Percentiles rank a stretch among this genome's conserved stretches.
Evolutionary conservation across 2,329 filamentous ascomycete species (phyloP).

Genomic region (Aspergillus candidus): DNA sequence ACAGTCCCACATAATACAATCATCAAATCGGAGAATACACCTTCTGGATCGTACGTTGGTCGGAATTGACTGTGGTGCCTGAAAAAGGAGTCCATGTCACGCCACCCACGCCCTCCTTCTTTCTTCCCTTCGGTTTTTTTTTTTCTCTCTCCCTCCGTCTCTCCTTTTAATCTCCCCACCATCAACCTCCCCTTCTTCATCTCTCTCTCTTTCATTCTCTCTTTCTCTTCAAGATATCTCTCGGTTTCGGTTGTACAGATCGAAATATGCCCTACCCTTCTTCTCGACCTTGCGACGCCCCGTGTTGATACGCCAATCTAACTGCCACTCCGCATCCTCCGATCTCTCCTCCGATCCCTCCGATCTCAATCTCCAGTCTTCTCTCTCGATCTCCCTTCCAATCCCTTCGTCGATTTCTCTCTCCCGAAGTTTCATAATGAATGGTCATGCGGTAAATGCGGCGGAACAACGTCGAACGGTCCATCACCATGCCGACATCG

Average conservation of each 20-base stretch:
- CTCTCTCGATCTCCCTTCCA: constrained; percentile 11
- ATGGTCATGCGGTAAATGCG: constrained; percentile 19
- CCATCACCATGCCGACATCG: constrained; percentile 68
- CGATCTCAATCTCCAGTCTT: constrained; percentile 9
- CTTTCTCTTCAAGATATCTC: not conserved
- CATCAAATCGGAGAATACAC: too few species aligned
- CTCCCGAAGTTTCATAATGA: constrained; percentile 8
- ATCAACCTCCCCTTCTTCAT: constrained; percentile 1
- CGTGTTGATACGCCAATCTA: too few species aligned
- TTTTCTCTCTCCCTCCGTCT: constrained; percentile 1
- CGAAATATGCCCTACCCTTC: constrained; percentile 19
- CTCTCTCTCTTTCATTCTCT: not conserved
- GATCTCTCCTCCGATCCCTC: not conserved
- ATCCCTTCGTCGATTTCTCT: constrained; percentile 8
- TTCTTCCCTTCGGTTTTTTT: constrained; percentile 2
- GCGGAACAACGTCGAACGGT: constrained; percentile 44
- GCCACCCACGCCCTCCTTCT: constrained; percentile 2
- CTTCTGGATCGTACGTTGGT: too few species aligned
- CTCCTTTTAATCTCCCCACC: not conserved
- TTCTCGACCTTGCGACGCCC: constrained; percentile 5
- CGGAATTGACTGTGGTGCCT: too few species aligned
- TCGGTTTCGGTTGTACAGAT: not conserved
- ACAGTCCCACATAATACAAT: too few species aligned
- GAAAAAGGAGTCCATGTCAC: constrained; percentile 20
- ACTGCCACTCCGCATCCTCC: too few species aligned